Base-by-base conservation (phyloP, 805 yeast genomes). In the Suhomyces prunicola region DNA sequence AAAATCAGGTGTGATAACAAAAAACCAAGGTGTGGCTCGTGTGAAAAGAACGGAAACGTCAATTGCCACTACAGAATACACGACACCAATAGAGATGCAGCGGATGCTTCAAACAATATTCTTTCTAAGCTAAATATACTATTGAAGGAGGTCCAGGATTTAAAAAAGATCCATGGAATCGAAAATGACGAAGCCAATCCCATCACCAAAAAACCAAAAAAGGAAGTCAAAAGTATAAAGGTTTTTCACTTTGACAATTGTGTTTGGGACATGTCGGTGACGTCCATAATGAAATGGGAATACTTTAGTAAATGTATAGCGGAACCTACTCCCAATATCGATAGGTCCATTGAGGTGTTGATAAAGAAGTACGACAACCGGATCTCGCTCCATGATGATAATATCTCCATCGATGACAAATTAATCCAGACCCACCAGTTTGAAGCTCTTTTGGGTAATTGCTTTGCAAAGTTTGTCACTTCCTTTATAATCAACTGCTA, bases 1-100 rank as follows among this genome's bases (percentile, higher is more conserved):
- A 72, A 72, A 51, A 67, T 70, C 51, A 70, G 68, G 54, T 72
- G 76, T 59, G 77, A 72, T 54, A 72, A 72, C 50, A 54, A 59
- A 31, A 56, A 72, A 29, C 76, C 76, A 0, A 52, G 63, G 33
- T 72, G 76, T 49, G 71, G 76, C 9, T 58, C 72, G 15, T 72
- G 76, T 56, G 56, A 54, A 8, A 67, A 64, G 46, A 66, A 59
- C 54, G 71, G 69, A 17, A 61, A 56, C 52, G 8, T 46, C 10
- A 54, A 52, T 48, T 72, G 76, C 57, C 68, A 67, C 53, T 72
- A 67, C 55, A 55, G 67, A 22, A 57, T 63, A 41, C 74, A 69
- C 35, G 70, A 62, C 9, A 57, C 50, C 47, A 44, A 45, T 5
- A 61, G 59, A 29, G 71, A 66, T 48, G 49, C 50, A 36, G 35